Evolutionary conservation across 2,329 filamentous ascomycete species (phyloP).

Genomic region (Claviceps humidiphila): DNA sequence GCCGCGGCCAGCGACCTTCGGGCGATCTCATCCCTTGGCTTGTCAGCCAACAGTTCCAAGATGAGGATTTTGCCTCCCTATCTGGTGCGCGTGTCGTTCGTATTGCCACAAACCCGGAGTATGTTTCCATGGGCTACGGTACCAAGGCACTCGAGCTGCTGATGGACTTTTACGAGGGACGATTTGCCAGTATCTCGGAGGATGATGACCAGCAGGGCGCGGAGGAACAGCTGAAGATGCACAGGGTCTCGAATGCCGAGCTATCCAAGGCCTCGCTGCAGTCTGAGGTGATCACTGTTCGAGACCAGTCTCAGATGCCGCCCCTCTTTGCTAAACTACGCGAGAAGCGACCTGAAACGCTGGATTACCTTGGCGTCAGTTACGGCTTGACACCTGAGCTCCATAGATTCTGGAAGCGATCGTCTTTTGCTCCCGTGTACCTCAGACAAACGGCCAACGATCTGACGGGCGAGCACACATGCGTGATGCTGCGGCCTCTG

Average conservation of each 20-base stretch:
- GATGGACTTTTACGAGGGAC: constrained; percentile 86
- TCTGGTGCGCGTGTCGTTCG: constrained; percentile 86
- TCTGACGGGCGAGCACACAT: constrained; percentile 92
- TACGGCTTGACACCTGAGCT: constrained; percentile 80
- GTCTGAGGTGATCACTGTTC: constrained; percentile 77
- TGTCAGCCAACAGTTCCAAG: constrained; percentile 94
- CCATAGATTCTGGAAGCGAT: constrained; percentile 95
- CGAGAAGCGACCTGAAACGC: constrained; percentile 62
- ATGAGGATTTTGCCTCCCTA: constrained; percentile 86
- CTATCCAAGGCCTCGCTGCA: constrained; percentile 63
- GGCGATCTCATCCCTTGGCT: constrained; percentile 97
- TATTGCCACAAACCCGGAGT: constrained; percentile 94
- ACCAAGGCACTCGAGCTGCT: constrained; percentile 78
- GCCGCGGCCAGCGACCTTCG: constrained; percentile 73
- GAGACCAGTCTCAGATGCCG: constrained; percentile 84
- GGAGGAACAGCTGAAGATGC: constrained; percentile 48
- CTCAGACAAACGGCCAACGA: constrained; percentile 92
- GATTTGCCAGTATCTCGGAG: constrained; percentile 76
- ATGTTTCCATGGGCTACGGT: constrained; percentile 85
- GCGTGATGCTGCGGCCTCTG: constrained; percentile 86
- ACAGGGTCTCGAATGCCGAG: constrained; percentile 70
- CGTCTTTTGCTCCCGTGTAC: constrained; percentile 78
- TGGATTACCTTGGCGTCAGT: constrained; percentile 92
- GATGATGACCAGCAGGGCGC: constrained; percentile 38
- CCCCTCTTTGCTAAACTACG: constrained; percentile 81